Base-by-base conservation (phyloP, 75 land plant species). In the Pseudotsuga menziesii region DNA sequence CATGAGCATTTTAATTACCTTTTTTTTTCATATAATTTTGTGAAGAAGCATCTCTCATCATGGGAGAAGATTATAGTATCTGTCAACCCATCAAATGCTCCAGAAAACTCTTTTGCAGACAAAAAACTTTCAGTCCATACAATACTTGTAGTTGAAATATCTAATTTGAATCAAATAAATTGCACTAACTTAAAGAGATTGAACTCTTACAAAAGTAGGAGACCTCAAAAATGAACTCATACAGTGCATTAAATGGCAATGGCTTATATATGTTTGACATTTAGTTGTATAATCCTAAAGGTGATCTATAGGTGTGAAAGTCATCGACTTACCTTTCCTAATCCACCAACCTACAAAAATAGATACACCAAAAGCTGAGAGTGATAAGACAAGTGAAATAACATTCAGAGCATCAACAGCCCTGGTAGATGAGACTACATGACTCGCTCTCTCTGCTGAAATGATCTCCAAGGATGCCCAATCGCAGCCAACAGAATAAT, bases 401-500 rank as follows among this genome's bases (percentile, higher is more conserved):
- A 80, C 84, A 75, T 81, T 77, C 23, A 92, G 77, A 22, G 88
- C 79, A 77, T 81, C 80, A 75, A 78, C 81, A 29, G 91, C 69
- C 58, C 78, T 78, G 19, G 64, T 48, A n/a, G 82, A 27, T 1
- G 78, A 54, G 4, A 19, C 58, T 36, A 25, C 77, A 8, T 58
- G 35, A 74, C 26, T 2, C 3, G 58, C 80, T 57, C 25, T 70
- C 57, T 11, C 64, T 72, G 83, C 61, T 2, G 85, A 74, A 36
- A 78, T 4, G 66, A 96, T 76, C 22, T 92, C 84, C 70, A 96
- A 63, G 5, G 91, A 79, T 64, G 89, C 39, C 99, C 99, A 97
- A 48, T 97, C 91, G 78, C 99, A 97, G 82, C 75, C 89, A 5
- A 90, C 87, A 3, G 99, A 83, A 72, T 89, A 97, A 78, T 97